These are phyloP conservation scores for Kodamaea fukazawae DNA, from an alignment of 805 yeast genomes.

Conservation along the genomic window DNA sequence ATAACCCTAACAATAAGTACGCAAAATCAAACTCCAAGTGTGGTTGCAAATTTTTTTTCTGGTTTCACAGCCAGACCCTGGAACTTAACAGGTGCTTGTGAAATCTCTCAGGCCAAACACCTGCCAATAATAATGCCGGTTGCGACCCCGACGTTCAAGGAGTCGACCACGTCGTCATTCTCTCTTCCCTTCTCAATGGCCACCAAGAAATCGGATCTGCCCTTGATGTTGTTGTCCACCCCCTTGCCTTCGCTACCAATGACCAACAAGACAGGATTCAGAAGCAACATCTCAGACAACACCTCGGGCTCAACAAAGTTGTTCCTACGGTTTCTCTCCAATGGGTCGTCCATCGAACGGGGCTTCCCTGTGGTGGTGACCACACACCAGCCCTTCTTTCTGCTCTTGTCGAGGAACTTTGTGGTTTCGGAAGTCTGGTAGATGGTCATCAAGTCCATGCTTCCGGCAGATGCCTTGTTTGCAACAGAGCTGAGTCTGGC, in stretches of 20 bases:
- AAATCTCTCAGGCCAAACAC: background rate
- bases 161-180: constrained; percentile 52
- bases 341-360: constrained; percentile 19
- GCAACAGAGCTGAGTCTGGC: constrained; percentile 78
- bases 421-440: constrained; percentile 58
- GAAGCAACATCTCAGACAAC: constrained; percentile 41
- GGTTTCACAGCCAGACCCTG: no score
- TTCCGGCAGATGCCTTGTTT: constrained; percentile 80
- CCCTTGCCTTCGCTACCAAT: constrained; percentile 89
- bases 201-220: constrained; percentile 54
- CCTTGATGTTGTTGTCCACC: constrained; percentile 61
- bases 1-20: no score
- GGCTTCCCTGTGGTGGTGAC: constrained; percentile 55
- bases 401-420: constrained; percentile 55
- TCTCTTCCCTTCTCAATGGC: constrained; percentile 35
- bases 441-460: constrained; percentile 69
- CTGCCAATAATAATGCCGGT: constrained; percentile 59
- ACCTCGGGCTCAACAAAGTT: constrained; percentile 41
- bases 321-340: constrained; percentile 26
- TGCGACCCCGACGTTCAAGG: constrained; percentile 89
- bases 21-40: no score
- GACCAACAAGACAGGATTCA: constrained; percentile 64
- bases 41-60: no score
- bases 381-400: constrained; percentile 65
- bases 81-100: no score